A percentile compares a stretch with the other conserved stretches of the same genome.
Evolutionary conservation across 805 yeast genomes (phyloP).

Genomic region (Metschnikowia gelsemii): DNA sequence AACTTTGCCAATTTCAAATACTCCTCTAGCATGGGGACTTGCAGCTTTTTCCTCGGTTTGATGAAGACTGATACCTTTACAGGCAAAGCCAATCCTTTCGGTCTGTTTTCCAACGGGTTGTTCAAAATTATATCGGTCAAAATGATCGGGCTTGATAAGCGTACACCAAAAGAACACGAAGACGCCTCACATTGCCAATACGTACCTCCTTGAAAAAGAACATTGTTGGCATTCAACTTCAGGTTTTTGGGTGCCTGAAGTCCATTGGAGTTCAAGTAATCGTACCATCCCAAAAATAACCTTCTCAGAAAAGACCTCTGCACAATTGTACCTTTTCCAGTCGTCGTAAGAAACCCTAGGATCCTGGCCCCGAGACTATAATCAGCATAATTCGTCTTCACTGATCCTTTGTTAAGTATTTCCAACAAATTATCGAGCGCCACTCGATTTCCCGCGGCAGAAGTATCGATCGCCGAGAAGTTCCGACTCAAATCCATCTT

Average conservation of each 20-base stretch:
- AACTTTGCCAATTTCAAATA: conserved; percentile 19
- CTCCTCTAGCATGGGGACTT: conserved; percentile 20
- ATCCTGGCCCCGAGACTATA: conserved; percentile 39
- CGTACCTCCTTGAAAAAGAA: conserved; percentile 33
- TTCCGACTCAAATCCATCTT: conserved; percentile 19
- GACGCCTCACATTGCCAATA: conserved; percentile 35
- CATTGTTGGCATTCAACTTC: conserved; percentile 41
- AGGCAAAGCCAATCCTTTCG: conserved; percentile 18
- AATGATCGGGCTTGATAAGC: conserved; percentile 32
- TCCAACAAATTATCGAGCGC: conserved; percentile 32
- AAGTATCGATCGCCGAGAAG: conserved; percentile 6
- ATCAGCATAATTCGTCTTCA: conserved; percentile 41
- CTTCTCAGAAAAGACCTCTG: conserved; percentile 26
- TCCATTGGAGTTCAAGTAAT: conserved; percentile 28
- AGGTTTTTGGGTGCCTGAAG: conserved; percentile 25
- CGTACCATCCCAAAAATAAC: conserved; percentile 42
- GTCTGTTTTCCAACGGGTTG: conserved; percentile 12
- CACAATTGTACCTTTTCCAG: conserved; percentile 12
- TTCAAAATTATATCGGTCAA: conserved; percentile 37
- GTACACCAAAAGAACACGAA: conserved; percentile 36
- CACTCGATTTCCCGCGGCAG: conserved; percentile 23
- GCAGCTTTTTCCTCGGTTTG: conserved; percentile 27
- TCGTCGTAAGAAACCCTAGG: conserved; percentile 40
- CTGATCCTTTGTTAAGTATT: conserved; percentile 32
- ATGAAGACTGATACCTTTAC: conserved; percentile 27